phyloP scores from a whole-genome alignment of 352 stramenopile species.

The Phytophthora pisi region DNA sequence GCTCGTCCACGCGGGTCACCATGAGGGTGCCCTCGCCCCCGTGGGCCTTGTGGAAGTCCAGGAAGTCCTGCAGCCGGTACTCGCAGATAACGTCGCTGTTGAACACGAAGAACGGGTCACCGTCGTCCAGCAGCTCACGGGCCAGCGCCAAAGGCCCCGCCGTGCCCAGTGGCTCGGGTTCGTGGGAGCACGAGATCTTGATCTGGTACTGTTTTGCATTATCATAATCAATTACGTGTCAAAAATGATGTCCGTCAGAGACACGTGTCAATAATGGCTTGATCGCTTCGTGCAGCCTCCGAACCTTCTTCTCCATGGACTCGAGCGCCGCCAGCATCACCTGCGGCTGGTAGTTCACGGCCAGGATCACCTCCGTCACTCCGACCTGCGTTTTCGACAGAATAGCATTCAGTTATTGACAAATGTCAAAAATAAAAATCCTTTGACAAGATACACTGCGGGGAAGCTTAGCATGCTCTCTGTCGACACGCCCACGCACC shows the following conservation, averaged over 20 bases:
- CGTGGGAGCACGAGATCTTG: slow-evolving; percentile 90
- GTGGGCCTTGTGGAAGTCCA: slow-evolving; percentile 83
- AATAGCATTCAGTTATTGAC: not conserved
- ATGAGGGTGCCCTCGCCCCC: slow-evolving; percentile 85
- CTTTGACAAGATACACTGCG: not conserved
- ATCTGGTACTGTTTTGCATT: slow-evolving; percentile 70
- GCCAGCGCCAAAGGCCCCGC: slow-evolving; percentile 84
- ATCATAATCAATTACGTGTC: slow-evolving; percentile 1
- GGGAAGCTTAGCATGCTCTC: not conserved
- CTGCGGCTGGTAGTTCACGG: slow-evolving; percentile 91
- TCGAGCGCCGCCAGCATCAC: slow-evolving; percentile 86
- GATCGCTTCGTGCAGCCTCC: not conserved
- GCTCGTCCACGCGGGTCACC: slow-evolving; percentile 86
- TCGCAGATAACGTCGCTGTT: slow-evolving; percentile 92
- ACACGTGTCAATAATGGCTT: not conserved
- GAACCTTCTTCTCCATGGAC: slow-evolving; percentile 82
- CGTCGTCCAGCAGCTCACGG: slow-evolving; percentile 81
- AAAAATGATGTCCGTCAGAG: not conserved
- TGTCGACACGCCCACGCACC: slow-evolving; percentile 32
- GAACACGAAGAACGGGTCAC: slow-evolving; percentile 91
- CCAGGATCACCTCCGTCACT: slow-evolving; percentile 89
- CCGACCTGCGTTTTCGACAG: slow-evolving; percentile 55
- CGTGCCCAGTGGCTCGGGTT: slow-evolving; percentile 85
- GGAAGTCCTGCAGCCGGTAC: slow-evolving; percentile 78
- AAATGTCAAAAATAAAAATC: slow-evolving; percentile 3